These are phyloP conservation scores for Brettanomyces anomalus DNA, from an alignment of 805 yeast genomes.

Conservation along the genomic window DNA sequence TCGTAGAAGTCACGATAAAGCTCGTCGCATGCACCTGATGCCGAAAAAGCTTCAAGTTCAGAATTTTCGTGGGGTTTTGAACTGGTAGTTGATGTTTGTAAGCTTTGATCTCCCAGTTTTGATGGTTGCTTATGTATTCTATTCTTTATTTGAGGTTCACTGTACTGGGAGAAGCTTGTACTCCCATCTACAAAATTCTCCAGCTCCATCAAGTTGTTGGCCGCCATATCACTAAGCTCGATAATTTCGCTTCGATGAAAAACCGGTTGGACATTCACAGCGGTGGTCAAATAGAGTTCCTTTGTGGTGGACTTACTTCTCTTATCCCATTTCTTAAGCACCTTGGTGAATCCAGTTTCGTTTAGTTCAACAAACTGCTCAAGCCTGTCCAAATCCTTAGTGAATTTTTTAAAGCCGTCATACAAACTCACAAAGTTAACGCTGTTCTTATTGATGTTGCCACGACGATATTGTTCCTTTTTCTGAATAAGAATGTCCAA, in stretches of 20 bases:
- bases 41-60: background rate
- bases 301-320: conserved; percentile 90
- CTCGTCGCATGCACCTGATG: conserved; percentile 43
- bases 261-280: conserved; percentile 94
- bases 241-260: conserved; percentile 86
- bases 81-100: too few species aligned
- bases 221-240: conserved; percentile 69
- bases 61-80: background rate
- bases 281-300: conserved; percentile 83
- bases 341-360: conserved; percentile 93
- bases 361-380: conserved; percentile 93
- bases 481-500: conserved; percentile 69
- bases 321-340: conserved; percentile 96
- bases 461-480: conserved; percentile 36
- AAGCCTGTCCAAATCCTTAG: conserved; percentile 77
- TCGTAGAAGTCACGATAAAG: conserved; percentile 57
- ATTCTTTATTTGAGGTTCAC: conserved; percentile 6
- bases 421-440: conserved; percentile 75
- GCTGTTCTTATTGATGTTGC: conserved; percentile 50
- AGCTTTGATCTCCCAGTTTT: too few species aligned
- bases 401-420: conserved; percentile 82
- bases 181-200: conserved; percentile 54
- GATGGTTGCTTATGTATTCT: conserved; percentile 1
- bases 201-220: conserved; percentile 58
- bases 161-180: conserved; percentile 20